Base-by-base conservation (phyloP, 768 basidiomycete species). In the Mycena albidolilacea region DNA sequence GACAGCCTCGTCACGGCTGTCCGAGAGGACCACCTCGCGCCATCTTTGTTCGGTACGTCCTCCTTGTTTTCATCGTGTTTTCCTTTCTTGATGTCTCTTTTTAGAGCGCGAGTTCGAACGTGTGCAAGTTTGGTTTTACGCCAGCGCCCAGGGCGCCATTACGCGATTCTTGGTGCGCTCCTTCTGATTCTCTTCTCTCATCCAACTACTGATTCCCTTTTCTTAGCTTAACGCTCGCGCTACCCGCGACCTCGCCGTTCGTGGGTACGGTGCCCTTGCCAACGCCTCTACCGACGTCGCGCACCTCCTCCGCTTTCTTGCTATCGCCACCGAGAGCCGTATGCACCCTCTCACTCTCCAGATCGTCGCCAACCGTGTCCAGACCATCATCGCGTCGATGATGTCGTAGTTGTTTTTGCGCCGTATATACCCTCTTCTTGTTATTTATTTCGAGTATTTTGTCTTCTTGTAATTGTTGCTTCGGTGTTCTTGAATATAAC, bases 71-170 rank as follows among this genome's bases (percentile, higher is more conserved):
- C 5, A 19, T 8, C 14, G 9, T 3, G 6, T 35, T 14, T 23
- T 1, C 3, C 15, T 9, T 43, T 12, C 12, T 43, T 37, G 6
- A 41, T 58, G 21, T 30, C n/a, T 21, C 8, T n/a, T 44, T 23
- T 23, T 17, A 67, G 65, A 67, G 3, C 65, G 55, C 3, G 19
- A 3, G 46, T 52, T 39, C 6, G 7, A 21, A 8, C n/a, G 19
- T 21, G 50, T 17, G 9, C 41, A 38, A 21, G n/a, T n/a, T 1
- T 63, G 61, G 61, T n/a, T 52, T 39, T 52, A 52, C 23, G 11
- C 17, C 35, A 15, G 48, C 17, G 63, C 48, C 8, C 63, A 64
- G 48, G 63, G 63, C 8, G 63, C 63, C 11, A 64, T 64, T 17
- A 17, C 46, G 5, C 63, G 63, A 1, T 64, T 52, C 19, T 1